Evolutionary conservation across 495 filamentous ascomycete genomes (phyloP).

Genomic region (Neurospora sp.): DNA sequence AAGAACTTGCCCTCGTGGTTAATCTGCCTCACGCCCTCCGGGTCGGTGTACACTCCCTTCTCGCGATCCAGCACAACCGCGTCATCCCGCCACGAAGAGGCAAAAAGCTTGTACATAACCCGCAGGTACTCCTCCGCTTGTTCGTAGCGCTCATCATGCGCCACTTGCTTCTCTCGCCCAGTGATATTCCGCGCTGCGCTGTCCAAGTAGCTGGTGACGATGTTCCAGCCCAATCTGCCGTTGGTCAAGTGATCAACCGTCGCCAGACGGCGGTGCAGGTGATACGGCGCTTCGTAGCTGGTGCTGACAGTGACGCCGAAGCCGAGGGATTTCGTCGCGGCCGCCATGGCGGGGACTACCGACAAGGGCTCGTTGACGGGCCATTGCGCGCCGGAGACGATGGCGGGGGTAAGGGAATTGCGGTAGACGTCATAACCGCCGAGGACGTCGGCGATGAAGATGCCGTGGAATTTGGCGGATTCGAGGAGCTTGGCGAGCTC

Average conservation of each 20-base stretch:
- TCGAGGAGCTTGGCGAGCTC: slow-evolving; percentile 48
- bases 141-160: slow-evolving; percentile 59
- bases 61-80: slow-evolving; percentile 49
- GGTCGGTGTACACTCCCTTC: slow-evolving; percentile 49
- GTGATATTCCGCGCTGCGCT: slow-evolving; percentile 55
- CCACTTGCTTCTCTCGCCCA: slow-evolving; percentile 37
- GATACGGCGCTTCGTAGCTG: slow-evolving; percentile 62
- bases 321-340: slow-evolving; percentile 49
- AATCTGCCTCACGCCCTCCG: slow-evolving; percentile 49
- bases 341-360: slow-evolving; percentile 39
- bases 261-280: slow-evolving; percentile 52
- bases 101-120: slow-evolving; percentile 60
- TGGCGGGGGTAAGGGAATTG: slow-evolving; percentile 45
- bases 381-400: slow-evolving; percentile 55
- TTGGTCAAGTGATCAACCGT: slow-evolving; percentile 60
- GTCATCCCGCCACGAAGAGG: slow-evolving; percentile 60
- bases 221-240: slow-evolving; percentile 36
- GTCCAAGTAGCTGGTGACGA: slow-evolving; percentile 60
- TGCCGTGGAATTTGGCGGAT: slow-evolving; percentile 49
- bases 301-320: slow-evolving; percentile 56
- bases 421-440: slow-evolving; percentile 59
- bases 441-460: slow-evolving; percentile 51
- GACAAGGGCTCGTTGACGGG: slow-evolving; percentile 46
- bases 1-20: slow-evolving; percentile 60
- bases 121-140: slow-evolving; percentile 58